Evolutionary conservation across 495 filamentous ascomycete species (phyloP), one percentile per base, ranked within the genome.

Genomic region (Annulohypoxylon moriforme): DNA sequence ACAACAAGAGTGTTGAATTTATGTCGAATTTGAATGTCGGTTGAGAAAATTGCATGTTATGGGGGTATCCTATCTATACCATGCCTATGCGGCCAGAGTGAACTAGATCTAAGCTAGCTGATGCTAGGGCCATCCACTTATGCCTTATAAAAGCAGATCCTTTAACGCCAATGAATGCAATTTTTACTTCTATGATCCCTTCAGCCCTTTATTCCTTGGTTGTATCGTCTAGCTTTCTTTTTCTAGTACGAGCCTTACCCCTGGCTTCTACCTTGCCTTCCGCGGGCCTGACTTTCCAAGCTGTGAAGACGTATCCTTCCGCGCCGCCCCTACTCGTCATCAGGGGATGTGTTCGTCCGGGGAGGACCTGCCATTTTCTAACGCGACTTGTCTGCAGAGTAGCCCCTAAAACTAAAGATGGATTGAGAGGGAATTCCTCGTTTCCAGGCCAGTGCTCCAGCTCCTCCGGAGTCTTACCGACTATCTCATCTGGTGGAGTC

Each of bases 301-400:
- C 96, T 66, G 92, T 93, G 74, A 98, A 96, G 18, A 99, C 79
- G 78, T 91, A 98, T 3, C 96, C 96, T 79, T 98, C 94, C 0
- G 94, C 89, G 0, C 96, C 95, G 27, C 96, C 96, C 20, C 88
- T 86, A 53, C 88, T 86, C 46, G 92, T 96, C 96, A 99, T 99
- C 36, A 94, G 73, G 16, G 96, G 96, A 81, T 99, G 96, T 60
- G 96, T 98, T 52, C 96, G 84, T 3, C 94, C 93, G 0, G 96
- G 96, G 29, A 98, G 81, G 0, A 97, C 94, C 82, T 99, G 96
- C 91, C 92, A 98, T 29, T 85, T 83, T 56, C 92, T 86, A 16
- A 89, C 88, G 11, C 92, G 85, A 11, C 88, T 89, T 7, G 89
- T 93, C 76, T 98, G 93, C 55, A 99, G 82, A 36, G 87, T 89